Percentiles rank a stretch among this genome's conserved stretches.
phyloP scores from a whole-genome alignment of 2,329 filamentous ascomycete genomes.

The Pseudogymnoascus sp. region DNA sequence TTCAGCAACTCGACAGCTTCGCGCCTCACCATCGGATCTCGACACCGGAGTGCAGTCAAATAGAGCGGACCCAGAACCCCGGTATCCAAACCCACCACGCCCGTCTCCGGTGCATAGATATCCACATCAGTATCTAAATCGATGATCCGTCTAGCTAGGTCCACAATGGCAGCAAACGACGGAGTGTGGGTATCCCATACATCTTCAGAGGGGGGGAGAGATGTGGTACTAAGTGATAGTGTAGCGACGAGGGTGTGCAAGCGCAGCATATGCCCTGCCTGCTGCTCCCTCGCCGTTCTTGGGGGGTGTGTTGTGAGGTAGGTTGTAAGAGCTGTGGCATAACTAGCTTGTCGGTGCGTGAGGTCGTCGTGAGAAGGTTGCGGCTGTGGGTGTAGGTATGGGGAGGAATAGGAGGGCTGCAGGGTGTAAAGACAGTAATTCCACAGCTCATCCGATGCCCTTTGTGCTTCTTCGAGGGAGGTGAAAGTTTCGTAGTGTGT shows the following conservation, averaged over 20 bases:
- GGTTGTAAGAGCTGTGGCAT: not conserved
- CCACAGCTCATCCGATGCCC: not conserved
- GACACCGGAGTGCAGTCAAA: constrained; percentile 55
- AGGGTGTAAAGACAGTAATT: not conserved
- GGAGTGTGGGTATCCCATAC: not conserved
- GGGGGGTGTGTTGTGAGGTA: not conserved
- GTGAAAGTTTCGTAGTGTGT: not conserved
- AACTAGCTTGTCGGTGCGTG: not conserved
- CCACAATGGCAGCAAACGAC: not conserved
- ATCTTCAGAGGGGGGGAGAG: not conserved
- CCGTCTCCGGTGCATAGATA: not conserved
- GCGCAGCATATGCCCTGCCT: not conserved
- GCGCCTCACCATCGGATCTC: constrained; percentile 46
- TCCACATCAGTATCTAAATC: not conserved
- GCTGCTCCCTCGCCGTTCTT: not conserved
- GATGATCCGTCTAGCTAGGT: not conserved
- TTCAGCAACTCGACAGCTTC: constrained; percentile 53
- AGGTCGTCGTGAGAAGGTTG: not conserved
- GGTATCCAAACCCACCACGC: constrained; percentile 33
- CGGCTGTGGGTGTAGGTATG: not conserved
- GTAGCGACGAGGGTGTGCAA: not conserved
- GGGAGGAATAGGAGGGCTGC: not conserved
- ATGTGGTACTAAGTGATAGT: not conserved
- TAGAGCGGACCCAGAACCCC: constrained; percentile 57
- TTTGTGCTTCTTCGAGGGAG: not conserved